Conservation (phyloP, 225 moss, liverwort and hornwort species). For the Asterella californica region DNA sequence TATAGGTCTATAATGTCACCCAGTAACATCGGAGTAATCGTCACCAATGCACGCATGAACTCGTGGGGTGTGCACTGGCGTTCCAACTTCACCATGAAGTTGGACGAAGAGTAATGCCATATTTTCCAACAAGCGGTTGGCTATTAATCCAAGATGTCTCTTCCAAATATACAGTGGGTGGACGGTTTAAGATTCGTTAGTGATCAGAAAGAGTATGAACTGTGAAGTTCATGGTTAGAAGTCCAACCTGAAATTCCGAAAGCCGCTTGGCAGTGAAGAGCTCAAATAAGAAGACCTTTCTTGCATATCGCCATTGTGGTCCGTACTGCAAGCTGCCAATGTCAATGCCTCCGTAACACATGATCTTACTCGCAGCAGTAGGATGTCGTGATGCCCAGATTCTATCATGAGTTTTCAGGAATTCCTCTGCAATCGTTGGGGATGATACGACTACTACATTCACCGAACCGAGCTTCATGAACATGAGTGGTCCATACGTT, state of each 20-base stretch:
- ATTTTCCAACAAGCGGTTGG: too few species aligned
- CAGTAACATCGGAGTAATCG: too few species aligned
- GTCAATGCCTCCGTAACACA: constrained; percentile 45
- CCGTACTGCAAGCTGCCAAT: constrained; percentile 46
- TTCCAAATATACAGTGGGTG: too few species aligned
- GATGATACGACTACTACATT: constrained; percentile 27
- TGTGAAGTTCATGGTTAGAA: neutral
- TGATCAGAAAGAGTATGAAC: too few species aligned
- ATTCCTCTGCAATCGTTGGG: constrained; percentile 20
- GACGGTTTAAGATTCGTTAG: too few species aligned
- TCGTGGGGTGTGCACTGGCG: too few species aligned
- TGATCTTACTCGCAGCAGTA: constrained; percentile 16
- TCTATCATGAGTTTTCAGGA: constrained; percentile 34
- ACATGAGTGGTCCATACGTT: constrained; percentile 38
- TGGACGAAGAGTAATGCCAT: too few species aligned
- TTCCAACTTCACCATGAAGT: too few species aligned
- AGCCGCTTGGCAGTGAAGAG: constrained; percentile 34
- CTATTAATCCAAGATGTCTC: too few species aligned
- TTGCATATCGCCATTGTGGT: constrained; percentile 42
- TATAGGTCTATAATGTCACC: too few species aligned
- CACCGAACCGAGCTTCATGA: constrained; percentile 33
- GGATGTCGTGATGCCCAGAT: constrained; percentile 27
- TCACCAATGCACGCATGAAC: too few species aligned
- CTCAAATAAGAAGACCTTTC: constrained; percentile 38
- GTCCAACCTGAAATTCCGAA: constrained; percentile 12